Evolutionary conservation across 108 stramenopile species (phyloP).

Genomic region (Conticribra guillardii): DNA sequence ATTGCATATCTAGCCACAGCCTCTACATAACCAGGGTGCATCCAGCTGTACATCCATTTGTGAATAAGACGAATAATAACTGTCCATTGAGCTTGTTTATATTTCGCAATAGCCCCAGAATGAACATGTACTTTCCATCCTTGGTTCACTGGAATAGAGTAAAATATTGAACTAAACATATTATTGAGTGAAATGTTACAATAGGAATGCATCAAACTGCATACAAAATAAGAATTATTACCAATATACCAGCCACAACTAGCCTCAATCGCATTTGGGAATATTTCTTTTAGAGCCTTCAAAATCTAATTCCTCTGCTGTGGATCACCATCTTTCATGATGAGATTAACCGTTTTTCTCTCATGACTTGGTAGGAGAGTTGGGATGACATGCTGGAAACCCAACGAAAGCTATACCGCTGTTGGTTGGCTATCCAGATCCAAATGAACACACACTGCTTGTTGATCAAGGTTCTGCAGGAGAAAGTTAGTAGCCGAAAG

Average conservation of each 20-base stretch:
- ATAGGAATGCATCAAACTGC: neutral
- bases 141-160: neutral
- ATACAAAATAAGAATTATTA: neutral
- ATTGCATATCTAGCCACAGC: neutral
- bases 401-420: neutral
- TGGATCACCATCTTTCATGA: slow-evolving; percentile 7
- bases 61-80: neutral
- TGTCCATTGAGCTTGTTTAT: neutral
- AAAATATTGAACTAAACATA: neutral
- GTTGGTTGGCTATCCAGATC: neutral
- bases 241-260: neutral
- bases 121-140: slow-evolving; percentile 12
- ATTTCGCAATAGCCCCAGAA: neutral
- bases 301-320: slow-evolving; percentile 5
- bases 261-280: neutral
- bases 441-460: slow-evolving; percentile 12
- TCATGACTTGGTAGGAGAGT: neutral
- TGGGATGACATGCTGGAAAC: neutral
- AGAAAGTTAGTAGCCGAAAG: neutral
- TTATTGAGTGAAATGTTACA: too few species aligned
- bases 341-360: neutral
- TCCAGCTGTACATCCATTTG: slow-evolving; percentile 20
- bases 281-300: neutral
- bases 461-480: neutral
- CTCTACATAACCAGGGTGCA: slow-evolving; percentile 7